These are phyloP conservation scores for Curvularia hawaiiensis DNA, from an alignment of 2,329 filamentous ascomycete genomes.

Conservation along the genomic window DNA sequence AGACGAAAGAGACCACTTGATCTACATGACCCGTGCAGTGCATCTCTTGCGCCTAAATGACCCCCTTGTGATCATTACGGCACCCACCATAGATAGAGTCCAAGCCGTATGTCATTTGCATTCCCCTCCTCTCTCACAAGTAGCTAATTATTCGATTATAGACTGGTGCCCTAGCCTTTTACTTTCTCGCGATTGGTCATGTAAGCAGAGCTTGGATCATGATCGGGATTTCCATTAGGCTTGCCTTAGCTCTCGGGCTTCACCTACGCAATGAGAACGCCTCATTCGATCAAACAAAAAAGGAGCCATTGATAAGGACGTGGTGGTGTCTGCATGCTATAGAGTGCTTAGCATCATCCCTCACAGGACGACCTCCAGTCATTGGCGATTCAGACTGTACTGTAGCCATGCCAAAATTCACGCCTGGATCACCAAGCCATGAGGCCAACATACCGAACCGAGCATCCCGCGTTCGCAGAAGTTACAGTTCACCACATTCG, in stretches of 20 bases:
- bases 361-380: slow-evolving; percentile 48
- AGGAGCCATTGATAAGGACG: slow-evolving; percentile 43
- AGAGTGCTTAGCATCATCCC: slow-evolving; percentile 45
- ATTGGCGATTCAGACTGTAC: slow-evolving; percentile 43
- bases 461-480: slow-evolving; percentile 6
- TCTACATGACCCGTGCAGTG: slow-evolving; percentile 46
- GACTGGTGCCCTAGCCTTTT: slow-evolving; percentile 33
- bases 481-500: slow-evolving; percentile 5
- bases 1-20: slow-evolving; percentile 42
- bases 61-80: slow-evolving; percentile 27
- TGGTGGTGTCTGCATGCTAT: slow-evolving; percentile 50
- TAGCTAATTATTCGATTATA: slow-evolving; percentile 10
- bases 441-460: neutral
- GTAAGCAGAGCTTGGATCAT: slow-evolving; percentile 43
- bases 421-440: neutral
- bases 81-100: slow-evolving; percentile 46
- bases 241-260: slow-evolving; percentile 46
- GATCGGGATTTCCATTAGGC: slow-evolving; percentile 45
- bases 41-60: slow-evolving; percentile 30
- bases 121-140: slow-evolving; percentile 20
- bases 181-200: slow-evolving; percentile 35
- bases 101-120: slow-evolving; percentile 41
- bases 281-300: slow-evolving; percentile 25
- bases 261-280: slow-evolving; percentile 46
- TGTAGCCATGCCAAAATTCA: slow-evolving; percentile 30